Base-by-base conservation (phyloP, 768 basidiomycete genomes). In the Phlebiopsis gigantea region DNA sequence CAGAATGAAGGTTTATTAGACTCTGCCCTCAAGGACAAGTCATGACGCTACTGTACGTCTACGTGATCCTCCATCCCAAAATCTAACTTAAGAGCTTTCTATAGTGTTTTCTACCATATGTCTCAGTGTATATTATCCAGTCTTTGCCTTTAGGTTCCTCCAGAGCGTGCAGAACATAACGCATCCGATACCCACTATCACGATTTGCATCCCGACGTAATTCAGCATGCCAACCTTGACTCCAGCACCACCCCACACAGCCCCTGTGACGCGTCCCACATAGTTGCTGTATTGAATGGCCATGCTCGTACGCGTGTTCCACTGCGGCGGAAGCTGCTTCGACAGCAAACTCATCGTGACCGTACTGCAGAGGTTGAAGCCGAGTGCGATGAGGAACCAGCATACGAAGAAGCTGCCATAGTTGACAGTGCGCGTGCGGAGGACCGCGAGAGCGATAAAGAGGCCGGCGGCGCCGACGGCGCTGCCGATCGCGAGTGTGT, bases 331-430 rank as follows among this genome's bases (percentile, higher is more conserved):
- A 28, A 88, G 74, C 66, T 85, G 85, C 68, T 89, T 88, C 59
- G 81, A 83, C 25, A 88, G 69, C 55, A 86, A 66, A 56, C 82
- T 83, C 58, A 87, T 71, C 29, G 87, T 87, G 55, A 83, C 80
- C 1, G 84, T 87, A 60, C 79, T 84, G n/a, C 83, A 79, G 10
- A 88, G 72, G 67, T 88, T 88, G 74, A 88, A 88, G 1, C 87
- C 87, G 4, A 87, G 74, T 24, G 87, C 85, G 22, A 87, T 73
- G 41, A 79, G 73, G 71, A 79, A 79, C 83, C 83, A 78, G 57
- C 69, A 71, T 5, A 66, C 65, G 57, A 77, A 77, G 5, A 85
- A 62, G 15, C 75, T 75, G 5, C 73, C 77, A 57, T 81, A 84
- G 24, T 68, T 73, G 19, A 83, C 67, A 22, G 63, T 72, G 22